Evolutionary conservation across 768 basidiomycete genomes (phyloP).

Genomic region (Cyclocybe aegerita): DNA sequence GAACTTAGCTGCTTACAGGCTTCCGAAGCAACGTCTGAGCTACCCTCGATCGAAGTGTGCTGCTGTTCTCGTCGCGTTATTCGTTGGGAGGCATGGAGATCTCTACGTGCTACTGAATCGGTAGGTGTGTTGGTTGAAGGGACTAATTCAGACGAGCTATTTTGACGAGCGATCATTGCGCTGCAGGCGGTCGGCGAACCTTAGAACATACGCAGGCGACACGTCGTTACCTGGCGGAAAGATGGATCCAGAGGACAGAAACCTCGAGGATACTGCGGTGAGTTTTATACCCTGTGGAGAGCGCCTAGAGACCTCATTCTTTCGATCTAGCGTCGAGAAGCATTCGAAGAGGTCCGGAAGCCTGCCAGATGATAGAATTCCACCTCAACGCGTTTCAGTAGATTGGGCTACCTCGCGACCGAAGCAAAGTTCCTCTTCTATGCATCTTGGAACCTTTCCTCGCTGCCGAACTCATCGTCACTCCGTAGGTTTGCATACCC

Average conservation of each 20-base stretch:
- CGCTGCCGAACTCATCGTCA: conserved; percentile 72
- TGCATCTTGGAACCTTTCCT: conserved; percentile 82
- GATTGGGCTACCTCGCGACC: conserved; percentile 83
- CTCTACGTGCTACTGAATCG: conserved; percentile 83
- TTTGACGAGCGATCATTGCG: neutral
- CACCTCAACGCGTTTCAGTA: conserved; percentile 25
- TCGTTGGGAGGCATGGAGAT: conserved; percentile 82
- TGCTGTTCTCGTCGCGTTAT: conserved; percentile 81
- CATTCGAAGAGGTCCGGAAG: conserved; percentile 77
- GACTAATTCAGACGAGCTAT: neutral
- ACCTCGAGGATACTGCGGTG: conserved; percentile 81
- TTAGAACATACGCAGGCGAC: conserved; percentile 82
- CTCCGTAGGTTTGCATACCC: conserved; percentile 62
- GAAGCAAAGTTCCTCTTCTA: conserved; percentile 66
- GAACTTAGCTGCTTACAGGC: conserved; percentile 49
- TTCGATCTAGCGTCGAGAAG: conserved; percentile 68
- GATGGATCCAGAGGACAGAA: conserved; percentile 64
- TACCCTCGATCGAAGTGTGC: conserved; percentile 63
- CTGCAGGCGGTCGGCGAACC: conserved; percentile 67
- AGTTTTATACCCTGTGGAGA: conserved; percentile 21
- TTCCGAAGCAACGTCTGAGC: conserved; percentile 36
- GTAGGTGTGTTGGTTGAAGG: conserved; percentile 40
- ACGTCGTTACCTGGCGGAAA: conserved; percentile 89
- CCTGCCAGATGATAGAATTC: neutral
- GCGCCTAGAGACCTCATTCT: neutral